phyloP scores from a whole-genome alignment of 257 asterid genomes.

The Oldenlandia corymbosa region DNA sequence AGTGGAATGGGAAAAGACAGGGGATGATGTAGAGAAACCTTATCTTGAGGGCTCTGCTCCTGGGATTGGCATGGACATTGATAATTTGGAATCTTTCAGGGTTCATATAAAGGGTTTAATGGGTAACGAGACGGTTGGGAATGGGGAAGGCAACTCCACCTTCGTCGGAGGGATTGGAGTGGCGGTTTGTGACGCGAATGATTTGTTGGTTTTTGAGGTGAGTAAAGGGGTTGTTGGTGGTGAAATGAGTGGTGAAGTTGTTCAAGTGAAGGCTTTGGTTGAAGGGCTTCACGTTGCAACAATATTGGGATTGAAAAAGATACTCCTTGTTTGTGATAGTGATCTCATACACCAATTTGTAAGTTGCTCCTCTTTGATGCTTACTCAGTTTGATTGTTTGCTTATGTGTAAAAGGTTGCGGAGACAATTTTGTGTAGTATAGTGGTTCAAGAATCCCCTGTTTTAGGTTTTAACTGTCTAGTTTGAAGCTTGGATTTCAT shows the following conservation, averaged over 20 bases:
- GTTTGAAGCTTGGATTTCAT: too few species aligned
- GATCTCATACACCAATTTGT: constrained; percentile 29
- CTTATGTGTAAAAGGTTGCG: too few species aligned
- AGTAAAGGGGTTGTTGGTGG: constrained; percentile 36
- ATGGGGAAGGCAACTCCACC: background rate
- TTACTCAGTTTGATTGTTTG: too few species aligned
- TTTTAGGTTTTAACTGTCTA: too few species aligned
- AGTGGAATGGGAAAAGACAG: constrained; percentile 33
- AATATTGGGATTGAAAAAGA: constrained; percentile 38
- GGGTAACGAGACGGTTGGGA: constrained; percentile 21
- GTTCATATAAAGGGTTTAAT: constrained; percentile 49
- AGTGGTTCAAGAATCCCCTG: too few species aligned
- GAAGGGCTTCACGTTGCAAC: constrained; percentile 48
- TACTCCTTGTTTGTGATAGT: constrained; percentile 26
- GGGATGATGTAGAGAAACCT: constrained; percentile 36
- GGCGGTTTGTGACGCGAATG: constrained; percentile 47
- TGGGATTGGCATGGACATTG: background rate
- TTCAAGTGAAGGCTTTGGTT: constrained; percentile 36
- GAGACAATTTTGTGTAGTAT: too few species aligned
- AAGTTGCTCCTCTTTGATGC: constrained; percentile 22
- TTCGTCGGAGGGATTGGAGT: constrained; percentile 38
- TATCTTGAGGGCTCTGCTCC: constrained; percentile 33
- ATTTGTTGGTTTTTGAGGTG: constrained; percentile 40
- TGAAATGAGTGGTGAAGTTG: constrained; percentile 19
- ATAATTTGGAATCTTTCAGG: constrained; percentile 25